phyloP scores from a whole-genome alignment of 1,139 yeast species.

The Candida sp. region DNA sequence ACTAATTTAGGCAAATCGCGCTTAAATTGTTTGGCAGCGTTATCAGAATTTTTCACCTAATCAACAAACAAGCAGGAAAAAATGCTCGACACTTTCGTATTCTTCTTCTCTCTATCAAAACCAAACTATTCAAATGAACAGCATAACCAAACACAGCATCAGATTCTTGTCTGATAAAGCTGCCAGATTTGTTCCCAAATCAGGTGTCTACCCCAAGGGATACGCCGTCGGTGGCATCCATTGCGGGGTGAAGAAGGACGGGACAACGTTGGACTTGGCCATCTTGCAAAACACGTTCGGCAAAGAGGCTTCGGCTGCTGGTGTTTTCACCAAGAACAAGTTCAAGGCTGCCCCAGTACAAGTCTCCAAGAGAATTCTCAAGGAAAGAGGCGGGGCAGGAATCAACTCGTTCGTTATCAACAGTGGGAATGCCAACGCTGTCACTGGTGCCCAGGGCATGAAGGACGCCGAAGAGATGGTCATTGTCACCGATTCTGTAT shows the following conservation, averaged over 20 bases:
- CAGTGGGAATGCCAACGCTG: constrained; percentile 98
- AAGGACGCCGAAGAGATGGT: constrained; percentile 82
- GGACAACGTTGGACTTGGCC: constrained; percentile 72
- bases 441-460: constrained; percentile 90
- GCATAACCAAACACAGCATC: constrained; percentile 12
- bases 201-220: constrained; percentile 87
- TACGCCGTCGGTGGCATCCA: constrained; percentile 86
- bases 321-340: constrained; percentile 90
- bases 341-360: constrained; percentile 98
- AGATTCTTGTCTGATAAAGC: constrained; percentile 53
- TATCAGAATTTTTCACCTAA: not conserved
- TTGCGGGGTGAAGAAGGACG: constrained; percentile 86
- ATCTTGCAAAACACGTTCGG: constrained; percentile 66
- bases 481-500: constrained; percentile 56
- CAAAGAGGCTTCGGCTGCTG: constrained; percentile 77
- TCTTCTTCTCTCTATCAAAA: not conserved
- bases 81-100: not conserved
- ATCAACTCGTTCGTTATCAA: constrained; percentile 82
- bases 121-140: not conserved
- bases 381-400: constrained; percentile 55
- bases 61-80: not conserved
- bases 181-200: constrained; percentile 71
- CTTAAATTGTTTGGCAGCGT: not conserved
- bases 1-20: constrained; percentile 9
- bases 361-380: constrained; percentile 67